A percentile compares a stretch with the other conserved stretches of the same genome.
These are phyloP conservation scores for Tricholoma furcatifolium DNA, from an alignment of 768 basidiomycete species.

Conservation along the genomic window DNA sequence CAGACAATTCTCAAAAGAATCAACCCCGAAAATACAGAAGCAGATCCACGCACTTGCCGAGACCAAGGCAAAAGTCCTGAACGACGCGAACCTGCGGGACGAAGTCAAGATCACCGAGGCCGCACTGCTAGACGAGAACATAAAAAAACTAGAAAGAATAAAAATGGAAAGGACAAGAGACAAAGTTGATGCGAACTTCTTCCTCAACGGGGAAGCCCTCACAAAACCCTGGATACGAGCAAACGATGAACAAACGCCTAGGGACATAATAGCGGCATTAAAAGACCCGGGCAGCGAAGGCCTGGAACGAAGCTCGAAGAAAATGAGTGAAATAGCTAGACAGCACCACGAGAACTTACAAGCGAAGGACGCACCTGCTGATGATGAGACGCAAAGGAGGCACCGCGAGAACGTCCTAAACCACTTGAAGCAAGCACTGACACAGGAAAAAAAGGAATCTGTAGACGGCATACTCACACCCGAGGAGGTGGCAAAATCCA, in stretches of 20 bases:
- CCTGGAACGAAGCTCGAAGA: slow-evolving; percentile 7
- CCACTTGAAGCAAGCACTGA: neutral
- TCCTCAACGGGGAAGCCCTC: slow-evolving; percentile 17
- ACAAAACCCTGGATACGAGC: slow-evolving; percentile 20
- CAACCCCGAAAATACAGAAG: too few species aligned
- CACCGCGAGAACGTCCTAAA: neutral
- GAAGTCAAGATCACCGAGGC: too few species aligned
- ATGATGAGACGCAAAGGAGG: neutral
- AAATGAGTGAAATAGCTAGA: slow-evolving; percentile 31
- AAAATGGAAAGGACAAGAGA: too few species aligned
- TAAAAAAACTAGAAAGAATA: neutral
- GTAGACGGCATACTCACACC: too few species aligned
- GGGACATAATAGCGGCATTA: slow-evolving; percentile 20
- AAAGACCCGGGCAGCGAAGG: neutral
- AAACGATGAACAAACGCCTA: slow-evolving; percentile 5
- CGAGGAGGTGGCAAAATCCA: slow-evolving; percentile 9
- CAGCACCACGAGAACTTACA: slow-evolving; percentile 31
- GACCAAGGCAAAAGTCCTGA: too few species aligned
- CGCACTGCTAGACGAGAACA: neutral
- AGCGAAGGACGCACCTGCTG: slow-evolving; percentile 2
- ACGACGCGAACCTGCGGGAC: too few species aligned
- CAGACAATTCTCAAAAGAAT: neutral
- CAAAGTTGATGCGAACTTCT: slow-evolving; percentile 8
- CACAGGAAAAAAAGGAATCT: slow-evolving; percentile 9
- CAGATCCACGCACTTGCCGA: too few species aligned